Base-by-base conservation (phyloP, 805 yeast genomes). In the Isabelozyma pseudorhagii region DNA sequence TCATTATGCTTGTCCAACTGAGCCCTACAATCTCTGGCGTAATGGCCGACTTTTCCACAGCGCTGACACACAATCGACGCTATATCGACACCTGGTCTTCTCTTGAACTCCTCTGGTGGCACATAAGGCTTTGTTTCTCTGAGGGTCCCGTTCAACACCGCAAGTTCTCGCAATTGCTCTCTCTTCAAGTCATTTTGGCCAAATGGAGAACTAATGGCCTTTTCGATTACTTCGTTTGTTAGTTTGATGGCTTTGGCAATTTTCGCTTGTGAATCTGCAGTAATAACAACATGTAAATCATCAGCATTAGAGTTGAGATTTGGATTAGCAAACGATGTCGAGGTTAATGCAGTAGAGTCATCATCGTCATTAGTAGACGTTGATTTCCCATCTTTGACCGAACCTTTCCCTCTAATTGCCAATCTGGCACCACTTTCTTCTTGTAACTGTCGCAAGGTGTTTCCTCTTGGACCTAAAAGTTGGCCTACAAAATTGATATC, bases 401-500 rank as follows among this genome's bases (percentile, higher is more conserved):
- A 92, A 0, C 99, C 99, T 57, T 87, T 84, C 27, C 99, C 99
- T 57, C 99, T 77, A 45, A 94, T 88, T 3, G 92, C 96, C 51
- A 94, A 86, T 55, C 79, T 82, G 14, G 98, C 97, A 1, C 97
- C 97, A 39, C 96, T 85, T 45, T 86, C 84, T 28, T 81, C 84
- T 63, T 93, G 96, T 67, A 96, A 70, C 57, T 82, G 81, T 52
- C 88, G 81, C 58, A 93, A 69, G 0, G 97, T 93, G 58, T 87
- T 86, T 21, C 98, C 99, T 74, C 99, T 84, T 31, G 99, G 99
- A 0, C 99, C 99, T 45, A 94, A 68, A 17, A 94, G 69, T 46
- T 87, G 75, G 0, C 99, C 99, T 47, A 94, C 88, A 63, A 93
- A 93, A 68, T 94, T 94, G 57, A 94, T 85, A 46, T 87, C 93